Evolutionary conservation across 768 basidiomycete genomes (phyloP).

Genomic region (Termitomyces sp.): DNA sequence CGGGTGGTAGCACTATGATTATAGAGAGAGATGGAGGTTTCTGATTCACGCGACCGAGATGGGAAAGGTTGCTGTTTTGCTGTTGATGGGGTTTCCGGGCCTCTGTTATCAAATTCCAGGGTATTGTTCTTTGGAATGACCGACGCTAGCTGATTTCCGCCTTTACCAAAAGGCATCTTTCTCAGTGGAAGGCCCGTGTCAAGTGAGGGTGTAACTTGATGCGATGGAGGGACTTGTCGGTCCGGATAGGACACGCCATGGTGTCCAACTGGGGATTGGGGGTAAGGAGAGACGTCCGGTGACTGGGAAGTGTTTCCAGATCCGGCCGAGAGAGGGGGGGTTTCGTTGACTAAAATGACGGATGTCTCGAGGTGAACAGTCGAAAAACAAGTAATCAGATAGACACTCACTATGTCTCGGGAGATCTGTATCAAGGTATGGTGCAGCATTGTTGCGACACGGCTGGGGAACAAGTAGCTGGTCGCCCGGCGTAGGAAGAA

Average conservation of each 20-base stretch:
- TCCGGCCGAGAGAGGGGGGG: slow-evolving; percentile 43
- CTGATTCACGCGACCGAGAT: background rate
- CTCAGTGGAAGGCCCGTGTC: slow-evolving; percentile 21
- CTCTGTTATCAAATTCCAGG: slow-evolving; percentile 2
- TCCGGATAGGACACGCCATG: slow-evolving; percentile 15
- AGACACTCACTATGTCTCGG: slow-evolving; percentile 32
- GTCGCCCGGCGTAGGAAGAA: slow-evolving; percentile 17
- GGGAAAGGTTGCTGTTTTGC: slow-evolving; percentile 5
- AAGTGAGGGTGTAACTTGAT: background rate
- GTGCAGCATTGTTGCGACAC: slow-evolving; percentile 31
- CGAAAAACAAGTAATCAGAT: background rate
- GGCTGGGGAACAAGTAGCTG: slow-evolving; percentile 13
- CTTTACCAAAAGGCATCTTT: slow-evolving; percentile 56
- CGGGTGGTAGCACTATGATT: background rate
- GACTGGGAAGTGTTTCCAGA: slow-evolving; percentile 42
- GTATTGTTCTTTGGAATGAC: slow-evolving; percentile 6
- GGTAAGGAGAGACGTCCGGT: slow-evolving; percentile 33
- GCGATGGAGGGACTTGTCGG: slow-evolving; percentile 4
- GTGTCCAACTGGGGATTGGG: slow-evolving; percentile 24
- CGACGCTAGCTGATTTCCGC: slow-evolving; percentile 33
- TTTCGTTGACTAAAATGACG: slow-evolving; percentile 23
- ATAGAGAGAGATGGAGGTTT: background rate
- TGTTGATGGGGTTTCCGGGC: slow-evolving; percentile 14
- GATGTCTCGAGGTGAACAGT: background rate
- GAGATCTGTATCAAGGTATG: slow-evolving; percentile 41